Conservation (phyloP, 805 yeast species). For the Lipomyces japonicus region DNA sequence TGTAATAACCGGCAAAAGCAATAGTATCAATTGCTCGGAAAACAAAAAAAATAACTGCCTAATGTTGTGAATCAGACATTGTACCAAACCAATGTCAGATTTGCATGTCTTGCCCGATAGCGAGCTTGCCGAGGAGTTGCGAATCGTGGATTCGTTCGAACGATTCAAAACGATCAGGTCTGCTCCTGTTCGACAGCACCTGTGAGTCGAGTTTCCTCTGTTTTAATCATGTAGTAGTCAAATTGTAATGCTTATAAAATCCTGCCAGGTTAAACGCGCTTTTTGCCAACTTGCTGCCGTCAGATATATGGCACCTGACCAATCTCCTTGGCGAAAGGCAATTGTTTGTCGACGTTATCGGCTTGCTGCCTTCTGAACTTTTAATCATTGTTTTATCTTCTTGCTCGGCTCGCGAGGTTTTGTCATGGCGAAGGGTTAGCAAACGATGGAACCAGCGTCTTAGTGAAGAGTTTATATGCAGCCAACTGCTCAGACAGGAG, state of each 20-base stretch:
- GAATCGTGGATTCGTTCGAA: constrained; percentile 8
- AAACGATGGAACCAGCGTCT: constrained; percentile 24
- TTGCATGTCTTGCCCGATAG: too few relatives aligned
- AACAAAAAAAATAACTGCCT: too few relatives aligned
- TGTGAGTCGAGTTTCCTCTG: constrained; percentile 7
- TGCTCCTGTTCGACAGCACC: constrained; percentile 14
- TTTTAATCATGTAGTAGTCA: not conserved
- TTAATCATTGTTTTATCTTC: constrained; percentile 21
- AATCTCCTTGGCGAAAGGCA: constrained; percentile 22
- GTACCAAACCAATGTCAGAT: too few relatives aligned
- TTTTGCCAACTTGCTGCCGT: constrained; percentile 19
- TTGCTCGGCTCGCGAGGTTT: constrained; percentile 19
- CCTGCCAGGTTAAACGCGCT: constrained; percentile 11
- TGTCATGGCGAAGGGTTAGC: constrained; percentile 25
- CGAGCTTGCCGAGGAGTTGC: not conserved
- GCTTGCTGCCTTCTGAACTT: constrained; percentile 20
- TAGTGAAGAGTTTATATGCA: constrained; percentile 19
- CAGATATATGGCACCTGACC: constrained; percentile 28
- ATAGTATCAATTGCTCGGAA: too few relatives aligned
- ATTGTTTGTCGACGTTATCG: constrained; percentile 23
- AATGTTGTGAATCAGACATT: too few relatives aligned
- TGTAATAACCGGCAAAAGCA: too few relatives aligned
- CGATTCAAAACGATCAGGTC: constrained; percentile 12
- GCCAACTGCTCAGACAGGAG: constrained; percentile 17
- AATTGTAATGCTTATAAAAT: not conserved